Evolutionary conservation across 768 basidiomycete species (phyloP), one percentile per base, ranked within the genome.

Genomic region (Rhodocollybia butyracea): DNA sequence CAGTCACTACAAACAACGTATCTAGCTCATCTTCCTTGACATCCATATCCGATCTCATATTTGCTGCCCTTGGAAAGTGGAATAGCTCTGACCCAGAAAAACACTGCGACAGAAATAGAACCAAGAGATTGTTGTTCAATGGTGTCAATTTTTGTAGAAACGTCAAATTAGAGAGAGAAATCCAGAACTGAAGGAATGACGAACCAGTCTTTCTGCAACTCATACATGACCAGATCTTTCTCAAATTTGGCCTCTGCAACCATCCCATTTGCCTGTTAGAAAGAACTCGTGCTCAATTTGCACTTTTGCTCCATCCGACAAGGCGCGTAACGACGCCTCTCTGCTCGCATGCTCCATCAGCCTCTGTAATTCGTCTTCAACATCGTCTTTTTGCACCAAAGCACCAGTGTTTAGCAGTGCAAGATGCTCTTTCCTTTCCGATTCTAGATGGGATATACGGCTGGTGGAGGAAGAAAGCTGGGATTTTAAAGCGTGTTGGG

Each of bases 331-430:
- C 1, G 91, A 86, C 13, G 95, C 94, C 73, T 97, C 96, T 64
- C 96, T 93, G 19, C 93, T 91, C n/a, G 94, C 88, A 59, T 86
- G 89, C 63, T 94, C 91, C 86, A 98, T 98, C 57, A 99, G 75
- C 29, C 94, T 82, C 61, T 85, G 95, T 56, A 99, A 85, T 74
- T 99, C 96, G 2, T 85, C 68, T 8, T 91, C 94, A 53, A 98
- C 94, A 70, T 95, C 88, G 21, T 84, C 76, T 66, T 90, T 89
- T 69, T 99, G 96, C 21, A 99, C 95, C 41, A 98, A 76, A 39
- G 96, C 72, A 8, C 96, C 96, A 0, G 91, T 92, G 66, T 94
- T 91, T 61, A 98, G 78, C 10, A 91, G 91, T 19, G 91, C 85
- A 6, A 97, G 80, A 71, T 98, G 95, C 63, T 91, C 85, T 7